Percentiles rank a stretch among this genome's conserved stretches.
Evolutionary conservation across 805 yeast species (phyloP).

Genomic region (Yamadazyma takamatsuzukensis): DNA sequence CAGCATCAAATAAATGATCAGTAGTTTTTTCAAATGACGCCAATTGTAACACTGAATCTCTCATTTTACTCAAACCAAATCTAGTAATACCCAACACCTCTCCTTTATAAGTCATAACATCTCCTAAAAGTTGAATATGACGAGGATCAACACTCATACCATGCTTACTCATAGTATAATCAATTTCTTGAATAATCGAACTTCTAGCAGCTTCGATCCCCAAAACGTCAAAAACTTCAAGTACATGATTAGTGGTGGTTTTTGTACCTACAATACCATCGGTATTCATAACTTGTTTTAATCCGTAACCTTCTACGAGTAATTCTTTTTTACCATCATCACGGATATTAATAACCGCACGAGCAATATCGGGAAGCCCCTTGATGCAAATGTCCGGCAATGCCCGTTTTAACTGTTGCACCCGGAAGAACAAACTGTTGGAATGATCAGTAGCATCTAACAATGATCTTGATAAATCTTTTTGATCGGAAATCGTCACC

Average conservation of each 20-base stretch:
- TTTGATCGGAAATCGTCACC: constrained; percentile 42
- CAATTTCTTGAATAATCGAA: constrained; percentile 90
- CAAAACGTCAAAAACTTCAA: constrained; percentile 82
- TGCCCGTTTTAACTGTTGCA: constrained; percentile 83
- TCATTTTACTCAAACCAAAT: constrained; percentile 96
- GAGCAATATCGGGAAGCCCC: constrained; percentile 85
- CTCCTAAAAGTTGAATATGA: constrained; percentile 95
- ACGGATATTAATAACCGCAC: constrained; percentile 93
- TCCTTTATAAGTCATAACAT: constrained; percentile 98
- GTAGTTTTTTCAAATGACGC: constrained; percentile 98
- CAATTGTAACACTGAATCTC: constrained; percentile 93
- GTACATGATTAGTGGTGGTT: constrained; percentile 86
- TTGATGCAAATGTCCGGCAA: constrained; percentile 87
- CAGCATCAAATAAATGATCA: constrained; percentile 96
- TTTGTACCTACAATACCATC: constrained; percentile 91
- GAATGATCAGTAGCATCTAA: constrained; percentile 23
- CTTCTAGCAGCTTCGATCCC: constrained; percentile 98
- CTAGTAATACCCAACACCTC: constrained; percentile 97
- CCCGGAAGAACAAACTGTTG: constrained; percentile 71
- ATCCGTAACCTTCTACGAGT: constrained; percentile 95
- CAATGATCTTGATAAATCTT: constrained; percentile 32
- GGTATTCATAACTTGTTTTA: constrained; percentile 93
- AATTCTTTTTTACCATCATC: constrained; percentile 86
- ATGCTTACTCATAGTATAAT: constrained; percentile 96
- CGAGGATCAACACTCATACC: constrained; percentile 99